phyloP scores from a whole-genome alignment of 768 basidiomycete species.

The Pilatotrama ljubarskyi region DNA sequence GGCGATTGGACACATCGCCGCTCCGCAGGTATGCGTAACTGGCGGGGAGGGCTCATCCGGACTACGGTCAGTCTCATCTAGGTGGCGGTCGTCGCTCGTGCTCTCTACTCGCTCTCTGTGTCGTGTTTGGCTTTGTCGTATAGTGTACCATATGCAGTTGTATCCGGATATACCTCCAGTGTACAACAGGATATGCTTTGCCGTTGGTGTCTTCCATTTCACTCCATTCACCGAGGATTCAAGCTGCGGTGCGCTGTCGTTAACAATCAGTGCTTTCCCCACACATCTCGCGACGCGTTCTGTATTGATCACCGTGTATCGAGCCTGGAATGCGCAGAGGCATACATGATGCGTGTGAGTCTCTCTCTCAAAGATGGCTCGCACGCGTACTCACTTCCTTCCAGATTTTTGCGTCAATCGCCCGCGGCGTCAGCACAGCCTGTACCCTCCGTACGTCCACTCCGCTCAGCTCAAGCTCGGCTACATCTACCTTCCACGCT shows the following conservation, averaged over 20 bases:
- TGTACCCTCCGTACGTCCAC: constrained; percentile 94
- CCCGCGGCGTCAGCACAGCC: constrained; percentile 92
- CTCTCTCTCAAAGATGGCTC: background rate
- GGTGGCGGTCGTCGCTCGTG: background rate
- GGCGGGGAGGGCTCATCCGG: constrained; percentile 81
- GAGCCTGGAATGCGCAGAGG: constrained; percentile 89
- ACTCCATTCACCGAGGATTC: too few species aligned
- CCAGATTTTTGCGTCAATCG: constrained; percentile 89
- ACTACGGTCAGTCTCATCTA: constrained; percentile 80
- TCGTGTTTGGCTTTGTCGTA: background rate
- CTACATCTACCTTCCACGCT: constrained; percentile 82
- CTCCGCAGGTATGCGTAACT: constrained; percentile 86
- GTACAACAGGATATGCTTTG: constrained; percentile 8
- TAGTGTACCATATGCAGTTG: constrained; percentile 4
- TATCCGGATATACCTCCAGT: constrained; percentile 11
- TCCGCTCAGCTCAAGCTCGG: constrained; percentile 88
- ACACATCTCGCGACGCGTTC: too few species aligned
- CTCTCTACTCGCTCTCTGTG: background rate
- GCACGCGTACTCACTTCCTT: background rate
- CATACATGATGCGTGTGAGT: constrained; percentile 85
- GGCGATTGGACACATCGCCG: constrained; percentile 79
- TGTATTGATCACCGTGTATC: constrained; percentile 46
- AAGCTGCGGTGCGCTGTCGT: too few species aligned
- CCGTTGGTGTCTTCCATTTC: constrained; percentile 11
- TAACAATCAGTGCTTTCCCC: too few species aligned